Percentiles rank a stretch among this genome's conserved stretches.
These are phyloP conservation scores for Nepenthes alata DNA, from an alignment of 179 eudicot species.

Conservation along the genomic window DNA sequence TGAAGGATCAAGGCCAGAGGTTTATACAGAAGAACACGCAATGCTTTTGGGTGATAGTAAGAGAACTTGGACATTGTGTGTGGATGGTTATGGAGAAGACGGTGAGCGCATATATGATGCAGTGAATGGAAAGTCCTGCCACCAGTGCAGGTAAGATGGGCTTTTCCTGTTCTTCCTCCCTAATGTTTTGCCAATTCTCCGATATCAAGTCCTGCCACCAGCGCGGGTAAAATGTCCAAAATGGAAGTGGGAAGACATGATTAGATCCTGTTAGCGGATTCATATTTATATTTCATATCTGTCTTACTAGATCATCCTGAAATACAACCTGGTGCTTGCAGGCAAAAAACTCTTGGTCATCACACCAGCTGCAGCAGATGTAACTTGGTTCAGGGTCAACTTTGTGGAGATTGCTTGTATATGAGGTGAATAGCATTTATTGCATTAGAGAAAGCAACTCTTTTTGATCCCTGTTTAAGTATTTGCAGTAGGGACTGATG, in stretches of 20 bases:
- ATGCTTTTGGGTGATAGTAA: conserved; percentile 51
- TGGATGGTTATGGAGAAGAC: conserved; percentile 53
- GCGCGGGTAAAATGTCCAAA: conserved; percentile 37
- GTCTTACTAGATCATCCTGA: background rate
- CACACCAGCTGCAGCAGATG: conserved; percentile 49
- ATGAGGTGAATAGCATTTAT: conserved; percentile 30
- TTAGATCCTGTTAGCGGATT: no score
- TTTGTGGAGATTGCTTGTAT: conserved; percentile 80
- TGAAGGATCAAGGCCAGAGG: conserved; percentile 40
- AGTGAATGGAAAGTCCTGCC: conserved; percentile 44
- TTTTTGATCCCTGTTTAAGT: no score
- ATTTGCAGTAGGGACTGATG: no score
- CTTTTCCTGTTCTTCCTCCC: background rate
- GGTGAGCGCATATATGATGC: conserved; percentile 58
- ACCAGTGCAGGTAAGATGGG: conserved; percentile 58
- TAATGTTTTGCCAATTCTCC: no score
- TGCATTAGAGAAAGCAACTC: no score
- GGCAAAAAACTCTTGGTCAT: conserved; percentile 49
- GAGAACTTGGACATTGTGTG: conserved; percentile 38
- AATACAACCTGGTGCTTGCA: conserved; percentile 12
- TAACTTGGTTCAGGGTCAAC: conserved; percentile 30
- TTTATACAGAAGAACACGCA: conserved; percentile 52
- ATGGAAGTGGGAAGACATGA: no score
- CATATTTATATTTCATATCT: background rate
- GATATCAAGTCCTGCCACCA: conserved; percentile 49